Evolutionary conservation across 169 alveolate species (phyloP), one percentile per base, ranked within the genome.

Genomic region (Pseudocohnilembus persalinus): DNA sequence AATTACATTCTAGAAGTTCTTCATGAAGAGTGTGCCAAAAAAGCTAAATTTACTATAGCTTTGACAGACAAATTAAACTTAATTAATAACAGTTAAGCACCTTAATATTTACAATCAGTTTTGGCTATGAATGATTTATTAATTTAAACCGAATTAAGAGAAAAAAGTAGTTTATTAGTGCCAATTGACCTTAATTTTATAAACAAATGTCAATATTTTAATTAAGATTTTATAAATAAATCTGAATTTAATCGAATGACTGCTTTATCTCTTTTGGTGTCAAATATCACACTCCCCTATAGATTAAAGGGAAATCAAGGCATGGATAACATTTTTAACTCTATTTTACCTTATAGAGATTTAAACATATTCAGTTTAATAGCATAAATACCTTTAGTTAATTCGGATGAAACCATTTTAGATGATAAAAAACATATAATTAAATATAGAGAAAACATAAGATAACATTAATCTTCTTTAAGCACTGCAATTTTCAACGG

Each of bases 21-120:
- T 6, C 1, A 35, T 29, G 84, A 79, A 49, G 84, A 79, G 16
- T 79, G 84, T 30, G 63, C 84, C 1, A 79, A 79, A 72, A 49
- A 63, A 20, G 76, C 84, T 1, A 79, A 34, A n/a, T 49, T 79
- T n/a, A 49, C 76, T 34, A 34, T 32, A 29, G 31, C 76, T 28
- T 79, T 79, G 29, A 29, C 35, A 49, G 76, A 79, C 68, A 49
- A 20, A n/a, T 49, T 49, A 34, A 73, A 29, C 6, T 4, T 33
- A 49, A 0, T 34, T 11, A 0, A 49, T 26, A 20, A 0, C 34
- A 64, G 63, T 63, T 15, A n/a, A 0, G 63, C 30, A 49, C 29
- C 27, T 6, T 0, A 49, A 79, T 26, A 49, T 73, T 26, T 15
- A 26, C 30, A 79, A 64, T 79, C 64, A 28, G 76, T 79, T 29